Conservation (phyloP, 495 filamentous ascomycete species). For the Cercophora sp. region DNA sequence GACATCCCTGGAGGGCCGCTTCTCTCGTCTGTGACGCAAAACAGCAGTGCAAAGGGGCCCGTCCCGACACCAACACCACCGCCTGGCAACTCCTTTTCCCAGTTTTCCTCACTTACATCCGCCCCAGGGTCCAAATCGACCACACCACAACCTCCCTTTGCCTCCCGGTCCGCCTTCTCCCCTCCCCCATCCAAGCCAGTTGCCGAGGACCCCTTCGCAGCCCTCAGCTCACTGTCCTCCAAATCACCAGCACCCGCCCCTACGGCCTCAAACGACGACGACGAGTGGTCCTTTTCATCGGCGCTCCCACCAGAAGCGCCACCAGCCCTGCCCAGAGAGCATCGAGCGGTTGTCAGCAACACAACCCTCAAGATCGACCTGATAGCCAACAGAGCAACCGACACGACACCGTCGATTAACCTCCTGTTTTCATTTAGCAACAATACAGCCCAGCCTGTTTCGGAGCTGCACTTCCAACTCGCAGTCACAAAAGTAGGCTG, state of each 20-base stretch:
- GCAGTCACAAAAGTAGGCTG: constrained; percentile 82
- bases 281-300: constrained; percentile 94
- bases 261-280: constrained; percentile 55
- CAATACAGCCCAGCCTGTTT: constrained; percentile 61
- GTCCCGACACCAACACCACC: constrained; percentile 37
- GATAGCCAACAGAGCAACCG: constrained; percentile 38
- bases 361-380: constrained; percentile 51
- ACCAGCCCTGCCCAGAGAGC: constrained; percentile 35
- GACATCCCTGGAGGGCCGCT: constrained; percentile 61
- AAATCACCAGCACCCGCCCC: constrained; percentile 33
- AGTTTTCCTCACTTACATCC: constrained; percentile 55
- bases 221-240: constrained; percentile 51
- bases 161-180: constrained; percentile 34
- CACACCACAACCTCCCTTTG: constrained; percentile 43
- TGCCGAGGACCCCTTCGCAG: constrained; percentile 63
- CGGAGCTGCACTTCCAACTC: constrained; percentile 82
- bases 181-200: constrained; percentile 38
- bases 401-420: constrained; percentile 53
- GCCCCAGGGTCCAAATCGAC: constrained; percentile 38
- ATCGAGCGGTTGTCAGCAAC: constrained; percentile 46
- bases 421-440: constrained; percentile 76
- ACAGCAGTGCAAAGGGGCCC: constrained; percentile 47
- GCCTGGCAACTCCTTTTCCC: constrained; percentile 48
- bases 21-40: constrained; percentile 59
- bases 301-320: constrained; percentile 65